Conservation (phyloP, 805 yeast species). For the Sungouiella blattae region DNA sequence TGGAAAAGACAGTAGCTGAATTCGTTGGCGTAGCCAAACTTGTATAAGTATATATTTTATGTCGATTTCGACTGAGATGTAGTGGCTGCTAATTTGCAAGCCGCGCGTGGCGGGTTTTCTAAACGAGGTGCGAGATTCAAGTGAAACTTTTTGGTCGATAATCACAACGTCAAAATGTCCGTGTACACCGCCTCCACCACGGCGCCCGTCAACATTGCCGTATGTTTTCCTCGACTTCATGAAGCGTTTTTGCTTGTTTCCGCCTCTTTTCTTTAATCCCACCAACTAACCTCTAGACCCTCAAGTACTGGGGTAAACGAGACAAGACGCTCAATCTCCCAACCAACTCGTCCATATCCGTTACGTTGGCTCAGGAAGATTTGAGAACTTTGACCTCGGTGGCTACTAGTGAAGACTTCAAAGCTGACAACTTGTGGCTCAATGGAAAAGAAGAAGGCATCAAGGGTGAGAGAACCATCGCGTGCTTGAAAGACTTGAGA, state of each 20-base stretch:
- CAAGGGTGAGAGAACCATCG: conserved; percentile 57
- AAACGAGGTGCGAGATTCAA: too few relatives aligned
- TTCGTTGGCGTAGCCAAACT: background rate
- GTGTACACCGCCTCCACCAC: conserved; percentile 77
- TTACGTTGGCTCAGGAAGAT: conserved; percentile 88
- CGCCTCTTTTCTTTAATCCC: background rate
- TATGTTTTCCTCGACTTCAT: too few relatives aligned
- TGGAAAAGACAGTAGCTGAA: conserved; percentile 57
- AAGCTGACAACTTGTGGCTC: conserved; percentile 71
- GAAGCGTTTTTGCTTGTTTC: too few relatives aligned
- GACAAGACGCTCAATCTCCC: conserved; percentile 87
- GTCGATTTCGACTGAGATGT: background rate
- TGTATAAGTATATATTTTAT: conserved; percentile 4
- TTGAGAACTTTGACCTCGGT: conserved; percentile 90
- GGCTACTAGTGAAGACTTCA: conserved; percentile 55
- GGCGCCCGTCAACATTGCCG: conserved; percentile 97
- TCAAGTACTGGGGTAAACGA: conserved; percentile 98
- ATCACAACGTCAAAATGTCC: too few relatives aligned
- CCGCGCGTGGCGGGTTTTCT: too few relatives aligned
- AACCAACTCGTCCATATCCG: conserved; percentile 93
- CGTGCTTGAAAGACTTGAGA: conserved; percentile 76
- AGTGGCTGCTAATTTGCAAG: too few relatives aligned
- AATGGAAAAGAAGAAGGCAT: conserved; percentile 82
- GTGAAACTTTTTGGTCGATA: too few relatives aligned
- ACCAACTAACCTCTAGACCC: conserved; percentile 47